Evolutionary conservation across 139 green algal species (phyloP), one percentile per base, ranked within the genome.

Genomic region (Haematococcus lacustris): DNA sequence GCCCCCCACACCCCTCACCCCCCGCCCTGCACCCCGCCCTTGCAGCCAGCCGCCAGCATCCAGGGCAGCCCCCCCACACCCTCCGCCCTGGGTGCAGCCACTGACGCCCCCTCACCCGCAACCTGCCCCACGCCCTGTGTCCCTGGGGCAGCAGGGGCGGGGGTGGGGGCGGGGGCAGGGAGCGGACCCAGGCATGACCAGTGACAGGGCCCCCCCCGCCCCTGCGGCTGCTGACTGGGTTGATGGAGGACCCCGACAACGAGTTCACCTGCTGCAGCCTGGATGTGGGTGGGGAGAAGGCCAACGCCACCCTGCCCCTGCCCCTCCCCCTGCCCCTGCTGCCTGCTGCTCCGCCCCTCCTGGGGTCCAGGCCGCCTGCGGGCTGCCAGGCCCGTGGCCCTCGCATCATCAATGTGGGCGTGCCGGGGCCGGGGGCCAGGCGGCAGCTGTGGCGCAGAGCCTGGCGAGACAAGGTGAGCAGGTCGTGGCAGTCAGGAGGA

Each of bases 391-490:
- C 65, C 3, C 65, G 74, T 3, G 89, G 83, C 1, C 92, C 92
- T 0, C 88, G 91, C 25, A 77, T 97, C 62, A 95, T 98, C 72
- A 93, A 97, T 66, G 91, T 81, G 17, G 76, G 76, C 53, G 65
- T 81, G 32, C 76, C 71, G 0, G 73, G 66, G 37, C 63, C 70
- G 71, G 78, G 79, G 2, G 76, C 75, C 68, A 85, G 75, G 57
- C 78, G 60, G 34, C 63, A 35, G 32, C 73, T 91, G 47, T 97
- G 92, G 92, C 82, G 86, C 37, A 80, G 89, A 2, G 80, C 90
- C 1, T 97, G 92, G 92, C 82, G 92, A 2, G 92, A 97, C 87
- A 97, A 97, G 78, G 85, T 92, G n/a, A n/a, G n/a, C n/a, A n/a
- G n/a, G n/a, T n/a, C n/a, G n/a, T n/a, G n/a, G n/a, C n/a, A n/a